Base-by-base conservation (phyloP, 345 rosid genomes). In the Kernera saxatilis region DNA sequence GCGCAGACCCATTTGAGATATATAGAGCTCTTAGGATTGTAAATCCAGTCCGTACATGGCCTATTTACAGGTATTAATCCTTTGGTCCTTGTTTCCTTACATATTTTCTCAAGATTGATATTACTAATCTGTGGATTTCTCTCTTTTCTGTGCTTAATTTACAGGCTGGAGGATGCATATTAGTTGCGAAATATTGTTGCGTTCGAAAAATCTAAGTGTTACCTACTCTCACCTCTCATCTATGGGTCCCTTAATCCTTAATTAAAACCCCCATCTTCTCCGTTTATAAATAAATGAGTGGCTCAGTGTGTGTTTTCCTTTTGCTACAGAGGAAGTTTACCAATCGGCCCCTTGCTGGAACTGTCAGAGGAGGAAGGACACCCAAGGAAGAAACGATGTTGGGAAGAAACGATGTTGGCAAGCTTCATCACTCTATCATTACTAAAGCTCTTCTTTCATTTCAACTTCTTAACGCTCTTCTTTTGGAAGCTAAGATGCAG, bases 1-100 rank as follows among this genome's bases (percentile, higher is more conserved):
- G n/a, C 75, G 97, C 96, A 2, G 98, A 93, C 22, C 98, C 97
- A 26, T 93, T 93, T 86, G 97, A 93, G 81, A 78, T 93, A 44
- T 93, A 91, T 60, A 84, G 96, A 82, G 87, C 96, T 11, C 81
- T 93, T 74, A 89, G 98, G 80, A 83, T 93, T 65, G 94, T 93
- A 53, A 93, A 93, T 83, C 98, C 98, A 93, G 97, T 74, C 98
- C 98, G 1, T 87, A 87, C 66, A 93, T 93, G 98, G 86, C 89
- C 11, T 93, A 93, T 80, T 72, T 93, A 64, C 97, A 93, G 80
- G 98, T 93, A 23, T 61, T 73, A n/a, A 39, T 8, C 69, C 56
- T 41, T 46, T 67, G 49, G 21, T 51, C 73, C 50, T 48, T 3
- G 12, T 15, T 40, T 65, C 15, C 49, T 50, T 45, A 0, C 54